These are phyloP conservation scores for Phylloporus sp. DNA, from an alignment of 768 basidiomycete species.

Conservation along the genomic window DNA sequence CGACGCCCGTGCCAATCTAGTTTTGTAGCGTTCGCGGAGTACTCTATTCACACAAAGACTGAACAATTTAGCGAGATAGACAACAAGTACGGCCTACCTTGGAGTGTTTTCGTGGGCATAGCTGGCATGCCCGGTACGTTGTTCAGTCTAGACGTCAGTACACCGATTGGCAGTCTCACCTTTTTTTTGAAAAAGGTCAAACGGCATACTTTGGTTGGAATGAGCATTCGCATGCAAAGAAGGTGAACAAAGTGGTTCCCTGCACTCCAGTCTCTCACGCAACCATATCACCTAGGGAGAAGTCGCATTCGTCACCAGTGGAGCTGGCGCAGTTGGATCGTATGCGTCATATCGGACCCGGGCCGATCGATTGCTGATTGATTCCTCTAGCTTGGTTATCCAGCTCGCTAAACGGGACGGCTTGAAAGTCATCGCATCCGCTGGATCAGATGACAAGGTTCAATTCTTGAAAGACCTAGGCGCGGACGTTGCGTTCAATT, in stretches of 20 bases:
- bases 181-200: constrained; percentile 14
- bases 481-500: constrained; percentile 70
- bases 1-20: constrained; percentile 10
- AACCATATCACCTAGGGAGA: constrained; percentile 37
- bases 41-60: neutral
- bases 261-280: neutral
- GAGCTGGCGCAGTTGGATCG: constrained; percentile 55
- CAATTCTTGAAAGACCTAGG: constrained; percentile 56
- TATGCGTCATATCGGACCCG: constrained; percentile 27
- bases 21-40: constrained; percentile 28
- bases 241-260: constrained; percentile 21
- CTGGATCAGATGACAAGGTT: constrained; percentile 74
- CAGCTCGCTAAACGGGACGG: constrained; percentile 52
- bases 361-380: neutral
- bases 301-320: constrained; percentile 46
- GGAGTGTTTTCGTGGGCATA: constrained; percentile 25
- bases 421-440: constrained; percentile 65
- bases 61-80: constrained; percentile 10
- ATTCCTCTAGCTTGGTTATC: constrained; percentile 38
- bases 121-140: constrained; percentile 25
- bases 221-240: constrained; percentile 6
- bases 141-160: neutral
- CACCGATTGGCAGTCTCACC: neutral
- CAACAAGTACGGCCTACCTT: constrained; percentile 27
- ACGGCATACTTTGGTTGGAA: constrained; percentile 7